Conservation (phyloP, 78 protist species). For the Planoprotostelium fungivorum region DNA sequence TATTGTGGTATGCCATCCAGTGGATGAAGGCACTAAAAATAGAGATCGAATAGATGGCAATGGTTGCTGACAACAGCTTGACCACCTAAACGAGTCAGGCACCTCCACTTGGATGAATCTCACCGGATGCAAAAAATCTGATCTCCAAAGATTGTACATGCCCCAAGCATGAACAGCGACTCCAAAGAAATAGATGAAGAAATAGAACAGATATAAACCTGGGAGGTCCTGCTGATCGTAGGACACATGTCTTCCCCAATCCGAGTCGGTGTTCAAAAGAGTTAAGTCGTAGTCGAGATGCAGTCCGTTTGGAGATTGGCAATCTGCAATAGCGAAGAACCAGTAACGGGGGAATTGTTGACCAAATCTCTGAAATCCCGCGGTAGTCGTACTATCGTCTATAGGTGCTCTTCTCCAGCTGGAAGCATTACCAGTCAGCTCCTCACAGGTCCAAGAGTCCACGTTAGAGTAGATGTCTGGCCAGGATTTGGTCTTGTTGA, state of each 20-base stretch:
- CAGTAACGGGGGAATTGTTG: constrained; percentile 29
- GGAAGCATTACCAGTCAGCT: not conserved
- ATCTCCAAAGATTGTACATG: not conserved
- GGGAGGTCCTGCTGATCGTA: constrained; percentile 57
- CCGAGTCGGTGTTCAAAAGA: constrained; percentile 17
- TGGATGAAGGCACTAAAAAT: constrained; percentile 35
- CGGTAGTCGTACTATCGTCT: not conserved
- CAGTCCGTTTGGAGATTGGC: constrained; percentile 6
- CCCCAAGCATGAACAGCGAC: constrained; percentile 5
- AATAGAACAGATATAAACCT: constrained; percentile 38
- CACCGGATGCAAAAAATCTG: constrained; percentile 47
- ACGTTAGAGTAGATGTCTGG: not conserved
- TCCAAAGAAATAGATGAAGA: constrained; percentile 26
- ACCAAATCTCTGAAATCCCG: not conserved
- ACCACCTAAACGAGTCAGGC: not conserved
- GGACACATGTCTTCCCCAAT: constrained; percentile 19
- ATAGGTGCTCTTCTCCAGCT: not conserved
- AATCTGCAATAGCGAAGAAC: constrained; percentile 44
- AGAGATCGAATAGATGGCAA: constrained; percentile 9
- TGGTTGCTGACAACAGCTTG: constrained; percentile 2
- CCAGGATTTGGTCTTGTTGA: not conserved
- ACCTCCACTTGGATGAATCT: not conserved
- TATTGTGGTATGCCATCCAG: constrained; percentile 37
- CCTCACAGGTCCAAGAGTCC: not conserved
- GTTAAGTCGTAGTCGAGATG: constrained; percentile 7